These are phyloP conservation scores for Verticillium isaacii DNA, from an alignment of 2,329 filamentous ascomycete genomes.

Conservation along the genomic window DNA sequence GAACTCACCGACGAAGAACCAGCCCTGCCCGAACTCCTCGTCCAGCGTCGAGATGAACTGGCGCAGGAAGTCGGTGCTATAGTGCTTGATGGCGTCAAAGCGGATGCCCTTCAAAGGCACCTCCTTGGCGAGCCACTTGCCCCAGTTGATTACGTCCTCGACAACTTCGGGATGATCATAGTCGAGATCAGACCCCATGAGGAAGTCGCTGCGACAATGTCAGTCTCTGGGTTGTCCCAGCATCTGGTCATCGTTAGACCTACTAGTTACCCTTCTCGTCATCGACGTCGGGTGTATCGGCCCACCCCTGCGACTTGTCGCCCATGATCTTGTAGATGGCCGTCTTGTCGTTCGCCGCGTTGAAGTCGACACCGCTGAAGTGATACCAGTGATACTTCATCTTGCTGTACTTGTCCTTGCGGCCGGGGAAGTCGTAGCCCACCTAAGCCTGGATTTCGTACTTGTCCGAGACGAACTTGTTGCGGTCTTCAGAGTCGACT, in stretches of 20 bases:
- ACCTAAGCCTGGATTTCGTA: conserved; percentile 68
- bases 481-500: conserved; percentile 58
- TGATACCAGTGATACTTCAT: conserved; percentile 67
- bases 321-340: conserved; percentile 65
- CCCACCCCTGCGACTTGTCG: conserved; percentile 58
- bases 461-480: conserved; percentile 48
- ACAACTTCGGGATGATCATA: conserved; percentile 59
- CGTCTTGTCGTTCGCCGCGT: conserved; percentile 52
- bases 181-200: conserved; percentile 71
- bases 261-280: conserved; percentile 59
- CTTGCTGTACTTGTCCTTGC: conserved; percentile 55
- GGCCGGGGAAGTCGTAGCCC: conserved; percentile 62
- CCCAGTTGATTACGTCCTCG: conserved; percentile 62
- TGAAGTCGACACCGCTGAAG: conserved; percentile 66
- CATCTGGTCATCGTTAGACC: conserved; percentile 23
- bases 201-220: conserved; percentile 41
- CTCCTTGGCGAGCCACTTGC: conserved; percentile 59
- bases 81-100: conserved; percentile 70
- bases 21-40: conserved; percentile 30
- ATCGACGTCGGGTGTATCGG: conserved; percentile 51
- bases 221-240: conserved; percentile 46
- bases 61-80: conserved; percentile 60
- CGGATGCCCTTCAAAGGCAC: conserved; percentile 61
- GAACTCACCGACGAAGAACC: conserved; percentile 34
- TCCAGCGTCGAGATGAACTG: conserved; percentile 58